Conservation (phyloP, 768 basidiomycete species). For the Phanerochaete carnosa region DNA sequence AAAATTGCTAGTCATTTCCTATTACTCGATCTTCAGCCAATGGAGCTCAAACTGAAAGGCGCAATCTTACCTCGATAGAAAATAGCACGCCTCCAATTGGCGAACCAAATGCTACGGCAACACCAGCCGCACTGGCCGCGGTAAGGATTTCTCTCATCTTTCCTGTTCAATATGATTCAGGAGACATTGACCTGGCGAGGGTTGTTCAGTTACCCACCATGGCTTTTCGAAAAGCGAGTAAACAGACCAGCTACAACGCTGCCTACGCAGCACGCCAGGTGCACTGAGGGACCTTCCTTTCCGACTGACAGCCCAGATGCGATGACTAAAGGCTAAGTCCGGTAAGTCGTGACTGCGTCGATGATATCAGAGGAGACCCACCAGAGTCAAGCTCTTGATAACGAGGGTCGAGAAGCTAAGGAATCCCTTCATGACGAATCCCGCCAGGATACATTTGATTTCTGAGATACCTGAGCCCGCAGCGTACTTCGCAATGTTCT, state of each 20-base stretch:
- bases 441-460: slow-evolving; percentile 96
- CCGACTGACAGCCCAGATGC: slow-evolving; percentile 96
- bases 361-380: slow-evolving; percentile 35
- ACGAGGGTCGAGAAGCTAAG: slow-evolving; percentile 85
- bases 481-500: slow-evolving; percentile 87
- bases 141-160: slow-evolving; percentile 90
- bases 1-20: slow-evolving; percentile 99
- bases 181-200: slow-evolving; percentile 1
- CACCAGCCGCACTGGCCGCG: slow-evolving; percentile 95
- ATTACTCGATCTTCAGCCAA: not conserved
- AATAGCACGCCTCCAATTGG: slow-evolving; percentile 98
- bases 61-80: slow-evolving; percentile 77
- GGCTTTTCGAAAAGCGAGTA: slow-evolving; percentile 76
- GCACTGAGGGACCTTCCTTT: slow-evolving; percentile 97
- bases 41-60: not conserved
- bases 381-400: slow-evolving; percentile 93
- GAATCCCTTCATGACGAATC: slow-evolving; percentile 96
- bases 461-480: slow-evolving; percentile 98
- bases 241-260: slow-evolving; percentile 86
- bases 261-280: slow-evolving; percentile 94
- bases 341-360: slow-evolving; percentile 9
- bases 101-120: slow-evolving; percentile 97
- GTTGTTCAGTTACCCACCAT: slow-evolving; percentile 52
- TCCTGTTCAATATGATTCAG: slow-evolving; percentile 35
- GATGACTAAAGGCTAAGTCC: slow-evolving; percentile 83